Evolutionary conservation across 1,284 basidiomycete species (phyloP).

Genomic region (Leucoagaricus sp.): DNA sequence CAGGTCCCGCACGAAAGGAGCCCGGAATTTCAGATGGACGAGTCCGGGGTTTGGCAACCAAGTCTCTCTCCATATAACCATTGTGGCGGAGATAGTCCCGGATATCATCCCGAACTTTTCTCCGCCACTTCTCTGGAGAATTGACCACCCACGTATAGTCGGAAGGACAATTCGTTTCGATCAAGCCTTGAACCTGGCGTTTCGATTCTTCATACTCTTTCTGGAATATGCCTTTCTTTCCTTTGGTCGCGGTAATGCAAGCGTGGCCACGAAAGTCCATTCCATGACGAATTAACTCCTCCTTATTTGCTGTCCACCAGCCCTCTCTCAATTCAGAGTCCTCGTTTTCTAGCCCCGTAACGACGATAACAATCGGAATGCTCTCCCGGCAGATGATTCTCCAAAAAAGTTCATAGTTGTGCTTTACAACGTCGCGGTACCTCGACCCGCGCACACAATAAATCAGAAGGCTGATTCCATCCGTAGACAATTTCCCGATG

Average conservation of each 20-base stretch:
- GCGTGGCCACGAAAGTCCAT: conserved; percentile 20
- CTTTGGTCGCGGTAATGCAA: conserved; percentile 39
- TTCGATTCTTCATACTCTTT: conserved; percentile 15
- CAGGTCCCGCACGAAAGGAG: too few relatives aligned
- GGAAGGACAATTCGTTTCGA: neutral
- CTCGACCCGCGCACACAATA: conserved; percentile 39
- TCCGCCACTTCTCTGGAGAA: too few relatives aligned
- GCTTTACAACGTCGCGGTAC: conserved; percentile 31
- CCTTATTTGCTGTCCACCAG: conserved; percentile 39
- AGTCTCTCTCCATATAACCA: too few relatives aligned
- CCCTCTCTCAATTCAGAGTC: conserved; percentile 33
- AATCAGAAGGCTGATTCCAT: conserved; percentile 39
- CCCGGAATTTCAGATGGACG: too few relatives aligned
- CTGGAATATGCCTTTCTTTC: conserved; percentile 15
- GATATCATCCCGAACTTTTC: too few relatives aligned
- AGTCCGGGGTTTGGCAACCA: too few relatives aligned
- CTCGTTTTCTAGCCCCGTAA: conserved; percentile 42
- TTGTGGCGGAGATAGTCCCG: too few relatives aligned
- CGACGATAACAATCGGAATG: conserved; percentile 39
- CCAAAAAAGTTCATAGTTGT: conserved; percentile 39
- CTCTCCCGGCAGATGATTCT: conserved; percentile 32
- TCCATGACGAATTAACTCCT: neutral
- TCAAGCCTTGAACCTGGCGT: neutral
- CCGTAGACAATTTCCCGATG: conserved; percentile 26
- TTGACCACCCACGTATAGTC: too few relatives aligned